Evolutionary conservation across 139 green algal species (phyloP).

Genomic region (Bryopsis sp.): DNA sequence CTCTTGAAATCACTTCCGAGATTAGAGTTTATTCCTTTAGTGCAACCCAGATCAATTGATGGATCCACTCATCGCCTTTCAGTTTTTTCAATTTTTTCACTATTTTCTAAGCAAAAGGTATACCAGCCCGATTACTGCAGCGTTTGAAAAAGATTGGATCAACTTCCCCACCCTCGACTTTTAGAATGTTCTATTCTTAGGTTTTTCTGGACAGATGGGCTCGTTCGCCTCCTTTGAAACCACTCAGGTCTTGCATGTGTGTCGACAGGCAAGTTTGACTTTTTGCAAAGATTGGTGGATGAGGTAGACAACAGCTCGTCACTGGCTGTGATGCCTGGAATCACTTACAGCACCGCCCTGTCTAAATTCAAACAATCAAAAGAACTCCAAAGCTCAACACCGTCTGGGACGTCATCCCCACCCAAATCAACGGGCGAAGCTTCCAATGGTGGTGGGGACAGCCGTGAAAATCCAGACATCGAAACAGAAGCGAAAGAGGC

Average conservation of each 20-base stretch:
- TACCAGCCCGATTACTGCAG: neutral
- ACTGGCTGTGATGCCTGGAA: conserved; percentile 71
- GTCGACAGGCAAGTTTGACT: conserved; percentile 30
- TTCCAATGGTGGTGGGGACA: neutral
- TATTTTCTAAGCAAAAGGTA: neutral
- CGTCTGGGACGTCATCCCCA: neutral
- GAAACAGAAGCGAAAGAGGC: conserved; percentile 21
- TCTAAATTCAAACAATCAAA: conserved; percentile 30
- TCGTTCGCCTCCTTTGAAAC: too few species aligned
- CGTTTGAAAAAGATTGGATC: too few species aligned
- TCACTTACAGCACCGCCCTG: conserved; percentile 60
- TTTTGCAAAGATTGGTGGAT: conserved; percentile 43
- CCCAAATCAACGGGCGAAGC: neutral
- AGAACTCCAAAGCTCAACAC: neutral
- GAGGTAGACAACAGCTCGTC: conserved; percentile 38
- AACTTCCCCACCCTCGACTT: too few species aligned
- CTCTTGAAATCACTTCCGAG: too few species aligned
- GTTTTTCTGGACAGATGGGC: too few species aligned
- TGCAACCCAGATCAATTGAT: too few species aligned
- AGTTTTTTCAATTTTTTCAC: too few species aligned
- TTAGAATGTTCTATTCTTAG: too few species aligned
- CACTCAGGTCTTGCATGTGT: conserved; percentile 2
- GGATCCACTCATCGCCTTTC: too few species aligned
- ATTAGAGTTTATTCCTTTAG: too few species aligned
- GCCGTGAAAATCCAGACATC: neutral